Conservation (phyloP, 1,139 yeast species). For the Saccharomyces pastorianus region DNA sequence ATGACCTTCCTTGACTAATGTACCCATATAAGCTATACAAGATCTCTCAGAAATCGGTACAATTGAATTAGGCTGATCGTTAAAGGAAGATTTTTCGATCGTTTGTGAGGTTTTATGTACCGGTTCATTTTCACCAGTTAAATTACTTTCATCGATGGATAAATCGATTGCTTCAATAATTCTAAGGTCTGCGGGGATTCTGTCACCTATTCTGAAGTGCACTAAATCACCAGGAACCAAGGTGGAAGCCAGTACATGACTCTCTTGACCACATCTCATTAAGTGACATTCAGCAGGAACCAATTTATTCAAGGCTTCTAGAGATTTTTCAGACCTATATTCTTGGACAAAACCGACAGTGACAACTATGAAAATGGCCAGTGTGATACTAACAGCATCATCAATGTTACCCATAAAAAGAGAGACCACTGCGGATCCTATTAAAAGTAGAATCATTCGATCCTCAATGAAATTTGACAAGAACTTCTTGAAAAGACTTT, state of each 20-base stretch:
- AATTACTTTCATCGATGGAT: slow-evolving; percentile 79
- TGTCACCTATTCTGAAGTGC: slow-evolving; percentile 80
- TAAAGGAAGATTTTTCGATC: slow-evolving; percentile 28
- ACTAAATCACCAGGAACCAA: slow-evolving; percentile 94
- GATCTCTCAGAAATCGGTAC: slow-evolving; percentile 57
- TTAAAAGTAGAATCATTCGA: slow-evolving; percentile 75
- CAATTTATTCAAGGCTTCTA: slow-evolving; percentile 81
- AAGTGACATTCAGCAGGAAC: slow-evolving; percentile 93
- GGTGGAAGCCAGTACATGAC: slow-evolving; percentile 72
- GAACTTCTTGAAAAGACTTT: slow-evolving; percentile 55
- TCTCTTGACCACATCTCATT: slow-evolving; percentile 67
- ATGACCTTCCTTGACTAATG: slow-evolving; percentile 88
- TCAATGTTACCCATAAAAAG: slow-evolving; percentile 88
- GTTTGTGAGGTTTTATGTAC: slow-evolving; percentile 50
- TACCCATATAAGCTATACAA: slow-evolving; percentile 89
- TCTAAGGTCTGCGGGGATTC: slow-evolving; percentile 90
- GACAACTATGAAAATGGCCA: slow-evolving; percentile 84
- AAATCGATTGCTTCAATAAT: slow-evolving; percentile 69
- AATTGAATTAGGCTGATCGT: slow-evolving; percentile 29
- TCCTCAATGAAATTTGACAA: slow-evolving; percentile 75
- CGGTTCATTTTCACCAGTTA: slow-evolving; percentile 91
- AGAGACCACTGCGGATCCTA: slow-evolving; percentile 79
- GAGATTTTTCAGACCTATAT: slow-evolving; percentile 84
- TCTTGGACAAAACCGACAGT: slow-evolving; percentile 96
- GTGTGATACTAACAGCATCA: slow-evolving; percentile 81